Base-by-base conservation (phyloP, 306 rosid genomes). In the Casuarina equisetifolia region DNA sequence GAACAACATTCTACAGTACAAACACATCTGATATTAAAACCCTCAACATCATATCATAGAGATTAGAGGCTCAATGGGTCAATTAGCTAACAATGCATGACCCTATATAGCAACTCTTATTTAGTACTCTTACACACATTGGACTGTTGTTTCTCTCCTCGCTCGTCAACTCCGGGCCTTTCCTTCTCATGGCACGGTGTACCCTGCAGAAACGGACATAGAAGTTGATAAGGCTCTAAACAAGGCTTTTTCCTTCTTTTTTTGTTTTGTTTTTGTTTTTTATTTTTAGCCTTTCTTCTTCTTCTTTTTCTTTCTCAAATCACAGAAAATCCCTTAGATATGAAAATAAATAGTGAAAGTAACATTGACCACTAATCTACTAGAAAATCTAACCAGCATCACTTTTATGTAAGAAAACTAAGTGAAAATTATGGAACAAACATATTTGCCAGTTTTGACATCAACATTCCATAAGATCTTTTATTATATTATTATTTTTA, bases 131-230 rank as follows among this genome's bases (percentile, higher is more conserved):
- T 58, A 39, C n/a, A 36, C 44, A 10, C 42, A 52, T 20, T 52
- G 4, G 32, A 68, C 5, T 20, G 12, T 4, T 63, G 45, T 42
- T 25, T 3, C 46, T 57, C 9, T 4, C n/a, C 7, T 45, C 13
- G 32, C n/a, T 3, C 13, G 44, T 5, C 5, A 40, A 50, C 80
- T 32, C 19, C 35, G 25, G 49, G 53, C 6, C 46, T 4, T 70
- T 51, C 53, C 46, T 73, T 78, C 77, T 82, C 82, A 86, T 38
- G 89, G 89, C 77, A 86, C 80, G 0, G 75, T 77, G 79, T 74
- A 83, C 61, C 46, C 89, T 86, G 87, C 85, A 74, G 63, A 74
- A 13, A 4, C 13, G 35, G 79, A 4, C 13, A 45, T 4, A 25
- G 46, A 2, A 40, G 19, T 38, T 16, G 13, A 13, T 39, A 36